Conservation (phyloP, 371 early-diverging fungal species). For the Mucor mucedo region DNA sequence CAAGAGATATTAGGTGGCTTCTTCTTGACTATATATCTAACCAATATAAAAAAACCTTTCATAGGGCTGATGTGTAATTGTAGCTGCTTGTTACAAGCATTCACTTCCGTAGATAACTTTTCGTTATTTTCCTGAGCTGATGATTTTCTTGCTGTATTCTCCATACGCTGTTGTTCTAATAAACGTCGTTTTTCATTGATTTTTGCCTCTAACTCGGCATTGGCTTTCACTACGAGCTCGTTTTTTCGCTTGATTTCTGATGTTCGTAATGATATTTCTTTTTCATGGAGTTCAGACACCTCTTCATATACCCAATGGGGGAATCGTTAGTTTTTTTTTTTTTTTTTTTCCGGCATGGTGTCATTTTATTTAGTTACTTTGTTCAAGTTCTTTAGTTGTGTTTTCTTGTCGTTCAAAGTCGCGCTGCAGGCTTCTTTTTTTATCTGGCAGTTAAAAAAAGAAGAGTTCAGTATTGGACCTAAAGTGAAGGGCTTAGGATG, state of each 20-base stretch:
- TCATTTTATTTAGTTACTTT: neutral
- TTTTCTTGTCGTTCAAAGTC: neutral
- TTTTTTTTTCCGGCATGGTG: too few relatives aligned
- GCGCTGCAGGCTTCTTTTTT: neutral
- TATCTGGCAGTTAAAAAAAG: neutral
- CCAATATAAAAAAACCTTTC: neutral
- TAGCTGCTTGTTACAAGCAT: neutral
- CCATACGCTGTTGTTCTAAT: neutral
- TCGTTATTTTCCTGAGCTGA: neutral
- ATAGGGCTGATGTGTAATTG: neutral
- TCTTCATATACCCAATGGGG: neutral
- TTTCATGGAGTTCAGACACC: neutral
- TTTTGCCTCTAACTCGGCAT: neutral
- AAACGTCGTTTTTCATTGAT: neutral
- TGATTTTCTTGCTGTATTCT: neutral
- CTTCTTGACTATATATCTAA: neutral
- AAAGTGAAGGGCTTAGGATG: neutral
- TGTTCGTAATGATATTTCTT: neutral
- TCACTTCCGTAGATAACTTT: neutral
- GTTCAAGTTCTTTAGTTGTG: neutral
- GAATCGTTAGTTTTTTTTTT: too few relatives aligned
- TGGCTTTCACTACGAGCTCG: neutral
- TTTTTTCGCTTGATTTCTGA: neutral
- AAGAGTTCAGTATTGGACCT: neutral
- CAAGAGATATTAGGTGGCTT: neutral